Base-by-base conservation (phyloP, 495 filamentous ascomycete genomes). In the Trichoderma erinaceum region DNA sequence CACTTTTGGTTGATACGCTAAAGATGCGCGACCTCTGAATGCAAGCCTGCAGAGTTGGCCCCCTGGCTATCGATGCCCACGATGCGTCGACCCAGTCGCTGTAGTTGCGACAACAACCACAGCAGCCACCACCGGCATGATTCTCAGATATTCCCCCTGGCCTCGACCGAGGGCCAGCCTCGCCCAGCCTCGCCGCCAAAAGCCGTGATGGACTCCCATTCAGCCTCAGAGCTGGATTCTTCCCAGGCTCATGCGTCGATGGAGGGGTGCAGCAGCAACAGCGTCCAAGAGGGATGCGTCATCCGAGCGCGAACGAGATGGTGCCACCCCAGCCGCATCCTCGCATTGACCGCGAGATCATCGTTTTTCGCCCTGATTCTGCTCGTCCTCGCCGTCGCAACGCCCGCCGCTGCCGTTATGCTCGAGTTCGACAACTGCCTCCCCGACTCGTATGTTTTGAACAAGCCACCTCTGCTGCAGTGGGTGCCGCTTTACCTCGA, bases 401-500 rank as follows among this genome's bases (percentile, higher is more conserved):
- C 66, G 44, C 75, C 76, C 15, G 76, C 71, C 15, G 77, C 74
- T 5, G 90, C 90, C 27, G 89, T 85, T 29, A 82, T 86, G 71
- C 77, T 97, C 66, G 78, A 85, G 46, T 97, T 95, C 75, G 83
- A 92, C 5, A 97, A 99, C 78, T 99, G 95, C 78, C 77, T 98
- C 50, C 76, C 80, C 64, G 79, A 86, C 46, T 76, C 73, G n/a
- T 85, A 88, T 69, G 76, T 86, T 69, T 77, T 81, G 67, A 73
- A 80, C 35, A 23, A 71, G 69, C 70, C 84, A 74, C 66, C 70
- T 18, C 70, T 69, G 67, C 81, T 98, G n/a, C 96, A 99, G 80
- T 97, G 93, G 76, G 81, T 87, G 11, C 93, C 95, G 1, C 71
- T 87, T 15, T 83, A 83, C 67, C 83, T 96, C 68, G 85, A 87